Base-by-base conservation (phyloP, 2,329 filamentous ascomycete genomes). In the Fusarium aywerte region DNA sequence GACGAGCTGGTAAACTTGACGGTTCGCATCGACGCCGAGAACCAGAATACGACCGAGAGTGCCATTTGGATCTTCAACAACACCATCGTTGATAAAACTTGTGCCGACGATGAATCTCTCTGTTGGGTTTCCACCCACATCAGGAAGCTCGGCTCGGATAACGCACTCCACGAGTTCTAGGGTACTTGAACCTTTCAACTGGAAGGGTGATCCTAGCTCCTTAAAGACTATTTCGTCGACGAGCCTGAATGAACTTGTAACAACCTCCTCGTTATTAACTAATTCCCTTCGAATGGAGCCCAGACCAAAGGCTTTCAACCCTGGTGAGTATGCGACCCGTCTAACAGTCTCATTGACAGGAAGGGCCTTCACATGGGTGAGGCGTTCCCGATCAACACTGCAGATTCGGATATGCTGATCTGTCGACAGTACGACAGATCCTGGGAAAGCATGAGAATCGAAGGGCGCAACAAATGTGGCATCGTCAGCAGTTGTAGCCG, bases 61-160 rank as follows among this genome's bases (percentile, higher is more conserved):
- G 15, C 84, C 80, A 12, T 84, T 83, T 18, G 77, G 74, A 20
- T 78, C 80, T 18, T 83, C 78, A 4, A 80, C 79, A 11, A 85
- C 82, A 10, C 88, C 87, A 43, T 92, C 89, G 9, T 83, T 82
- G 40, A 95, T 76, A 72, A 91, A 94, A 55, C 92, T 92, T 1
- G 96, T 98, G 8, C 96, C 96, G 8, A 98, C 87, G n/a, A 98
- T 82, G 74, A 98, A 98, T 39, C 93, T 85, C 76, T 98, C 94
- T 0, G 85, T 85, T 7, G 79, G 75, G 27, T 83, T 80, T 11
- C 88, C 88, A 39, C 80, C 81, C 5, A 80, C 80, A 69, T 82
- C 89, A 4, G 85, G 83, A 13, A 97, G 83, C 69, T 92, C 87
- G 7, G 92, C 90, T 32, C 92, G 87, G 58, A 96, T 89, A 9